Evolutionary conservation across 257 asterid genomes (phyloP).

Genomic region (Prunella vulgaris): DNA sequence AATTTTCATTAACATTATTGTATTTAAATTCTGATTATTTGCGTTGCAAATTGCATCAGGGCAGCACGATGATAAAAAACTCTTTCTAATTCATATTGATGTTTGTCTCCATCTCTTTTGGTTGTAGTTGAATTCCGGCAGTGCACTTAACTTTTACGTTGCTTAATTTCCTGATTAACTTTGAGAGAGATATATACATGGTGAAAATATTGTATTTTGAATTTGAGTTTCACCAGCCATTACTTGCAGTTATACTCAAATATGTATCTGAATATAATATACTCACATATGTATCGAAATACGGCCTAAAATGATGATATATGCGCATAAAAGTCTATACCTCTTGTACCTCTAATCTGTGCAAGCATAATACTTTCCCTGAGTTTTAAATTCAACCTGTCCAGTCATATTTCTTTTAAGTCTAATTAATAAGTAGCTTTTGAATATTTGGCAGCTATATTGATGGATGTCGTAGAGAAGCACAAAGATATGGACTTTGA

Average conservation of each 20-base stretch:
- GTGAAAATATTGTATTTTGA: not conserved
- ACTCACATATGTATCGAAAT: not conserved
- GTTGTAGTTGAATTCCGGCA: not conserved
- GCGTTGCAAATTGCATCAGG: not conserved
- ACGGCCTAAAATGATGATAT: not conserved
- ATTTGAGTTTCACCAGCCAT: not conserved
- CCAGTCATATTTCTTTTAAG: not conserved
- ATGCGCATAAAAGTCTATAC: not conserved
- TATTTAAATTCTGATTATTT: not conserved
- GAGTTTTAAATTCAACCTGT: not conserved
- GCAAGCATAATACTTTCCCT: not conserved
- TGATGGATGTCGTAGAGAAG: not conserved
- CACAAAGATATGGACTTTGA: constrained; percentile 7
- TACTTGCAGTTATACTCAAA: not conserved
- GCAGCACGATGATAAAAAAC: not conserved
- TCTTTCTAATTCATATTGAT: not conserved
- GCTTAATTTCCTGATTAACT: not conserved
- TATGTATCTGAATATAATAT: not conserved
- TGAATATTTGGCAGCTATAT: not conserved
- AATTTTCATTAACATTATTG: not conserved
- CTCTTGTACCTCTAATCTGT: not conserved
- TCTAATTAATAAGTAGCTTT: not conserved
- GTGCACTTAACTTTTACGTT: not conserved
- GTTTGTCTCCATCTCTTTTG: not conserved
- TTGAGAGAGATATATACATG: too few species aligned